Percentiles rank a stretch among this genome's conserved stretches.
Evolutionary conservation across 192 early-diverging fungal species (phyloP).

Genomic region (Gamsiella multidivaricata): DNA sequence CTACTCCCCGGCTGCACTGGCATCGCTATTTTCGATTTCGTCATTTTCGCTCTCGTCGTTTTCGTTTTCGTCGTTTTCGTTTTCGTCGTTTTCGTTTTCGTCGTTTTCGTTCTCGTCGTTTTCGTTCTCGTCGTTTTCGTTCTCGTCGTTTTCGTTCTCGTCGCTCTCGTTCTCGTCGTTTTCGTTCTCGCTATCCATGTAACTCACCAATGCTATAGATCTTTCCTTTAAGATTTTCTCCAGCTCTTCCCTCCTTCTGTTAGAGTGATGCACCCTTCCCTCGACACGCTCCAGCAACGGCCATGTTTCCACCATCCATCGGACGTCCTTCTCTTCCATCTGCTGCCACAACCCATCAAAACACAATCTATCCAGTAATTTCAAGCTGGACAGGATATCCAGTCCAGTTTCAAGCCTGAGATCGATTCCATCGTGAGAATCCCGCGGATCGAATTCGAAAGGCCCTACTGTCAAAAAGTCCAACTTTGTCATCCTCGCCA

Average conservation of each 20-base stretch:
- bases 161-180: too few relatives aligned
- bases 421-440: constrained; percentile 14
- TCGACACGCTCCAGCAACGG: constrained; percentile 6
- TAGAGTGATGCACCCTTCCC: constrained; percentile 6
- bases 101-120: too few relatives aligned
- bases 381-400: background rate
- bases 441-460: background rate
- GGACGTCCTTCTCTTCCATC: constrained; percentile 14
- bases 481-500: background rate
- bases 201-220: background rate
- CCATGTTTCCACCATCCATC: constrained; percentile 24
- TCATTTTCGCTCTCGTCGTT: too few relatives aligned
- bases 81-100: too few relatives aligned
- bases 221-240: constrained; percentile 1
- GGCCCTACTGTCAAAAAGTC: constrained; percentile 9
- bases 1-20: too few relatives aligned
- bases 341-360: constrained; percentile 26
- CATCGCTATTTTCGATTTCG: too few relatives aligned
- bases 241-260: background rate
- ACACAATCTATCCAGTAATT: constrained; percentile 3
- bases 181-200: background rate
- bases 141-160: too few relatives aligned
- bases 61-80: too few relatives aligned
- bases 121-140: too few relatives aligned
- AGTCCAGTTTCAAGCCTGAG: constrained; percentile 8